Evolutionary conservation across 371 early-diverging fungal genomes (phyloP), one percentile per base, ranked within the genome.

Genomic region (Syncephalastrum sp.): DNA sequence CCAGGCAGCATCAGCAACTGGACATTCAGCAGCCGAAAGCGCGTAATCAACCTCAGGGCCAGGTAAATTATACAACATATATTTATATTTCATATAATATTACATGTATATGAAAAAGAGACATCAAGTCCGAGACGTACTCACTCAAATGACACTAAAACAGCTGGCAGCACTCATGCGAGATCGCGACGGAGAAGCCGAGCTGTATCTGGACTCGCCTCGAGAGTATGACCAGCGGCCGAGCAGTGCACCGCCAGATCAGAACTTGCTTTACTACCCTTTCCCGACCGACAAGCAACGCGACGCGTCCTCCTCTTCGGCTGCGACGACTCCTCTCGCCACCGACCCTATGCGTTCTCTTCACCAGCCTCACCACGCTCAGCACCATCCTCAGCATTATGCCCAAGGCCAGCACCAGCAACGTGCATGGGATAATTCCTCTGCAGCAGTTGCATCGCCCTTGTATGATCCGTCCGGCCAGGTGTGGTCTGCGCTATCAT

Each of bases 21-120:
- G 65, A 60, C 50, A 60, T 65, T 17, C 65, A 65, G 47, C 65
- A 65, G 27, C 65, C 65, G 5, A 58, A 57, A 50, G 65, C 65
- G n/a, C 51, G 65, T 50, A 65, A 56, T 41, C 65, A 65, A 50
- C 65, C 65, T 21, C 65, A 65, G 50, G 60, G 60, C 24, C 65
- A 65, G 61, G 65, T 65, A 60, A 54, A 44, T 10, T 51, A 58
- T 19, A 41, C 46, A 47, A 29, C 3, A 50, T n/a, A 23, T 25
- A 21, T 21, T 21, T 21, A 21, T 21, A 21, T 21, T 21, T 21
- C 21, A 21, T 21, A 21, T 21, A 21, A 2, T 21, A 21, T 21
- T 21, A 21, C 21, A 27, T 27, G 4, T 0, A 4, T 3, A 27
- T 27, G 7, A 2, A 27, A 27, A 3, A 21, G 7, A 10, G 14